These are phyloP conservation scores for Spinacia oleracea DNA, from an alignment of 179 eudicot genomes.

Conservation along the genomic window DNA sequence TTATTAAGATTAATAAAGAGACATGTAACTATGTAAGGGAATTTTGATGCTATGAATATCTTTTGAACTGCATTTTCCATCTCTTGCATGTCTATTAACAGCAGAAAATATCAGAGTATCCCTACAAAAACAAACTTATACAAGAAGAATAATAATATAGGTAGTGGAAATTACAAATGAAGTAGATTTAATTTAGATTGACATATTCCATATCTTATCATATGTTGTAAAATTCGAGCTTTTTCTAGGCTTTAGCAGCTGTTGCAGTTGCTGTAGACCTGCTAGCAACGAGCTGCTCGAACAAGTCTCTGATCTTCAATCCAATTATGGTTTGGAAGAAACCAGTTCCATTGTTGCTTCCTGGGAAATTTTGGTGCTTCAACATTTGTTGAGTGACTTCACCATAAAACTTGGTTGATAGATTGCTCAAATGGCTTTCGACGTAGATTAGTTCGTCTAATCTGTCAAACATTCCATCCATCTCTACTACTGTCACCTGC, in stretches of 20 bases:
- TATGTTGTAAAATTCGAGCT: not conserved
- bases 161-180: constrained; percentile 32
- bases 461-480: constrained; percentile 98
- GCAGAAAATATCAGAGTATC: constrained; percentile 24
- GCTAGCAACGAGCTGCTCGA: constrained; percentile 72
- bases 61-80: constrained; percentile 30
- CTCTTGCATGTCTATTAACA: constrained; percentile 31
- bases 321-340: constrained; percentile 95
- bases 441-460: constrained; percentile 90
- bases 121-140: constrained; percentile 30
- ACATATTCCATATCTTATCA: not conserved
- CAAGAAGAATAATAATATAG: constrained; percentile 20
- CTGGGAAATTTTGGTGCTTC: constrained; percentile 95
- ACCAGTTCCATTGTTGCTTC: constrained; percentile 98
- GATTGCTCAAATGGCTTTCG: constrained; percentile 90
- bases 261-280: constrained; percentile 52
- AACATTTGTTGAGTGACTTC: constrained; percentile 99
- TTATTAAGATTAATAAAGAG: not conserved
- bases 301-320: constrained; percentile 91
- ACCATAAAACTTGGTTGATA: constrained; percentile 92
- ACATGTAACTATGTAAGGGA: too few relatives aligned
- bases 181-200: constrained; percentile 15
- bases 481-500: constrained; percentile 88
- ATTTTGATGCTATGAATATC: constrained; percentile 1
- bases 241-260: constrained; percentile 70